These are phyloP conservation scores for Daldinia sp. DNA, from an alignment of 2,329 filamentous ascomycete species.

Conservation along the genomic window DNA sequence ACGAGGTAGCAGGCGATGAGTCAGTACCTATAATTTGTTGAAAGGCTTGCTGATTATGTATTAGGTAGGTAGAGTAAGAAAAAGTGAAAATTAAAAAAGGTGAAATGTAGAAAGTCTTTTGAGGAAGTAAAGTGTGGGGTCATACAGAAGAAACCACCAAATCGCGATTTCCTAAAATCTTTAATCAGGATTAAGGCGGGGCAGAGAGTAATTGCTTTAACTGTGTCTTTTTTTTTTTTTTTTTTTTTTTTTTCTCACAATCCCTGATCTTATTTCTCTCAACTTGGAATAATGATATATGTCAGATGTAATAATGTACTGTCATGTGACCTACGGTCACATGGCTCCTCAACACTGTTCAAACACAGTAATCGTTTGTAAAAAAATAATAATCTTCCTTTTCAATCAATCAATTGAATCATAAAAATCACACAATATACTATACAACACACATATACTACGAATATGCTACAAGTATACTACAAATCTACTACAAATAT, in stretches of 20 bases:
- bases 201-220: conserved; percentile 31
- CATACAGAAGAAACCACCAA: conserved; percentile 19
- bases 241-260: conserved; percentile 2
- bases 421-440: too few species aligned
- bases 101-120: conserved; percentile 28
- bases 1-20: conserved; percentile 35
- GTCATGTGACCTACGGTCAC: too few species aligned
- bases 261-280: conserved; percentile 29
- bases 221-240: not conserved
- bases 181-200: conserved; percentile 28
- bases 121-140: conserved; percentile 37
- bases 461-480: not conserved
- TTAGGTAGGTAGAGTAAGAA: not conserved
- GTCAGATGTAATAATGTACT: too few species aligned
- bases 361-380: too few species aligned
- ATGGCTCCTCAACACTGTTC: too few species aligned
- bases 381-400: too few species aligned
- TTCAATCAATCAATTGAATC: too few species aligned
- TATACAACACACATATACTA: not conserved
- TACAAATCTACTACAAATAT: not conserved
- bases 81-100: not conserved
- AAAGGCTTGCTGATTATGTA: not conserved
- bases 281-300: conserved; percentile 8
- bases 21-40: conserved; percentile 11
- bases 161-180: conserved; percentile 39